Evolutionary conservation across 345 rosid species (phyloP).

Genomic region (Geranium brycei): DNA sequence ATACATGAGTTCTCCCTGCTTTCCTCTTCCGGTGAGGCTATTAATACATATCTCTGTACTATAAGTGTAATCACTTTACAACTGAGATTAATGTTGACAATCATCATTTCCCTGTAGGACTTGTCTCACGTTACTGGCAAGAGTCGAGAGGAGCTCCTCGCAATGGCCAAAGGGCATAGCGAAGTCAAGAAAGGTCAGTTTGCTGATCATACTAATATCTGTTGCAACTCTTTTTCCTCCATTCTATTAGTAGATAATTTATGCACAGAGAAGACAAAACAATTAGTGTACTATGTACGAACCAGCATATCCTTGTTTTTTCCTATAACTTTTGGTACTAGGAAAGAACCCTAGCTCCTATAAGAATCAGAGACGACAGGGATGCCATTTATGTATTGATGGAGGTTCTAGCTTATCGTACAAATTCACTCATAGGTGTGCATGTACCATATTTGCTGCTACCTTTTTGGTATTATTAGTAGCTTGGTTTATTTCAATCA

Average conservation of each 20-base stretch:
- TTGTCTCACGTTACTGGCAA: slow-evolving; percentile 79
- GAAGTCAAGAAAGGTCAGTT: slow-evolving; percentile 47
- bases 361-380: too few relatives aligned
- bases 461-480: too few relatives aligned
- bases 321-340: too few relatives aligned
- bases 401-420: too few relatives aligned
- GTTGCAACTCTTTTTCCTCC: background rate
- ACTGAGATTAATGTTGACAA: slow-evolving; percentile 3
- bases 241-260: background rate
- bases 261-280: too few relatives aligned
- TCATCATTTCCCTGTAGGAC: slow-evolving; percentile 33
- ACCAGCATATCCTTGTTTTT: too few relatives aligned
- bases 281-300: too few relatives aligned
- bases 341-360: too few relatives aligned
- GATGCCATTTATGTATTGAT: too few relatives aligned
- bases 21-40: slow-evolving; percentile 74
- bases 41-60: background rate
- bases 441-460: too few relatives aligned
- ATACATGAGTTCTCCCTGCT: slow-evolving; percentile 71
- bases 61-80: slow-evolving; percentile 1
- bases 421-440: too few relatives aligned
- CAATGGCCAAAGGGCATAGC: slow-evolving; percentile 49
- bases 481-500: too few relatives aligned
- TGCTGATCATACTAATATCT: background rate
- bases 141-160: slow-evolving; percentile 83